Evolutionary conservation across 2,329 filamentous ascomycete genomes (phyloP), one percentile per base, ranked within the genome.

Genomic region (Pyricularia sp.): DNA sequence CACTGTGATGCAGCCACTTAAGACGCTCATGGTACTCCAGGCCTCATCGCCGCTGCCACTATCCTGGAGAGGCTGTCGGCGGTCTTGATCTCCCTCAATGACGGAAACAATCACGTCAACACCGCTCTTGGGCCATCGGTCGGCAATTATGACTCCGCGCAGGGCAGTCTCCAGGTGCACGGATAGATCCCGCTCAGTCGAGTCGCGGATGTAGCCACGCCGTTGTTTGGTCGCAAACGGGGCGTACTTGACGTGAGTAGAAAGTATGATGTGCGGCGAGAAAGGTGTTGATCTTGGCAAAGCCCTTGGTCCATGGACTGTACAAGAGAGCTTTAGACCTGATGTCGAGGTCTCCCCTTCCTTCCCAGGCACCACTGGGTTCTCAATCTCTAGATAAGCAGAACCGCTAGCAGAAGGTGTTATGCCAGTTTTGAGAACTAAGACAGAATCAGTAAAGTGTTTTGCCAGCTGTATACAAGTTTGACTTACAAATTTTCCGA

Each of bases 101-200:
- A 99, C 89, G 0, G 93, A 97, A 66, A 99, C 88, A 23, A 97
- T 90, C 59, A 99, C 90, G 77, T 99, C 95, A n/a, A 97, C 90
- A 64, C 93, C 94, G 77, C 93, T 97, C 83, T 99, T 99, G n/a
- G 95, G 95, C 92, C 94, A 99, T 69, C 94, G 85, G 77, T 97
- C 94, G 17, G 93, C 93, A 75, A 98, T 94, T 67, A 98, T 89
- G 9, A 93, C 92, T 0, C 94, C 94, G 42, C 93, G 87, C 67
- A 99, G 83, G 30, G 95, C 94, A 20, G 93, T 94, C 79, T 98
- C 94, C 3, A 99, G 83, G 77, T 98, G 94, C 12, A 94, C 91
- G 14, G 92, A 92, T 1, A 99, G 84, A 76, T 99, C 95, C 67
- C 94, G 87, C 81, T 99, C 95, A 71, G 86, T 90, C 20, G 90